phyloP scores from a whole-genome alignment of 2,329 filamentous ascomycete genomes.

The Alternaria panax region DNA sequence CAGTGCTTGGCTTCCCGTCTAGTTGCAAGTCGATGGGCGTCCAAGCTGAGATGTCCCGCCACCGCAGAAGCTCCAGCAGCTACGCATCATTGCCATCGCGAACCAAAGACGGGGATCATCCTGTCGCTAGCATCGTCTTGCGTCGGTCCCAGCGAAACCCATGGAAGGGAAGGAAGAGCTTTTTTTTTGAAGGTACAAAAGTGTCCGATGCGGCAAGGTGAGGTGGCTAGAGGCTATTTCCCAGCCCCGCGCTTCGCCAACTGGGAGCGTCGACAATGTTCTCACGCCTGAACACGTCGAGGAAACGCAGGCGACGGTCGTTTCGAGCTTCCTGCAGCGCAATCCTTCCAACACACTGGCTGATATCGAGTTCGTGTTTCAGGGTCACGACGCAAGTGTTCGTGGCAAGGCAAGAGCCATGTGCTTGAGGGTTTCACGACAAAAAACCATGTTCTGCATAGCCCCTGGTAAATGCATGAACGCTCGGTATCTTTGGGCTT shows the following conservation, averaged over 20 bases:
- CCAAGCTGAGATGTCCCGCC: slow-evolving; percentile 42
- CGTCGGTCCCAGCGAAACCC: slow-evolving; percentile 25
- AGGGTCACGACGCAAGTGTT: slow-evolving; percentile 22
- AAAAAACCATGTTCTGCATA: slow-evolving; percentile 18
- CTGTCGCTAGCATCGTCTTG: slow-evolving; percentile 31
- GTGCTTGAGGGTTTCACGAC: slow-evolving; percentile 18
- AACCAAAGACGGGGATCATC: slow-evolving; percentile 31
- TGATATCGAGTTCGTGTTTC: slow-evolving; percentile 40
- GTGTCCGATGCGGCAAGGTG: slow-evolving; percentile 32
- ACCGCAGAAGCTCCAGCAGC: slow-evolving; percentile 32
- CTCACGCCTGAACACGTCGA: slow-evolving; percentile 25
- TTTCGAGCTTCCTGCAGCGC: slow-evolving; percentile 37
- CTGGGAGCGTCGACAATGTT: slow-evolving; percentile 33
- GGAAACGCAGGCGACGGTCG: slow-evolving; percentile 22
- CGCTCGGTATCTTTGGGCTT: slow-evolving; percentile 10
- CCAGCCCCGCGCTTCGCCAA: slow-evolving; percentile 34
- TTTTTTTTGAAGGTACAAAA: slow-evolving; percentile 38
- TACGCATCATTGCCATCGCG: slow-evolving; percentile 29
- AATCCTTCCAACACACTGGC: slow-evolving; percentile 33
- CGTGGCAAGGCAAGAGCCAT: slow-evolving; percentile 19
- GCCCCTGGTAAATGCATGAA: slow-evolving; percentile 15
- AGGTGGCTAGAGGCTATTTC: slow-evolving; percentile 30
- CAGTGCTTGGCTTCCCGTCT: slow-evolving; percentile 34
- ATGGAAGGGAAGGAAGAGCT: slow-evolving; percentile 35
- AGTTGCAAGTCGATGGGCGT: slow-evolving; percentile 32